Base-by-base conservation (phyloP, 768 basidiomycete genomes). In the Suillus placidus region DNA sequence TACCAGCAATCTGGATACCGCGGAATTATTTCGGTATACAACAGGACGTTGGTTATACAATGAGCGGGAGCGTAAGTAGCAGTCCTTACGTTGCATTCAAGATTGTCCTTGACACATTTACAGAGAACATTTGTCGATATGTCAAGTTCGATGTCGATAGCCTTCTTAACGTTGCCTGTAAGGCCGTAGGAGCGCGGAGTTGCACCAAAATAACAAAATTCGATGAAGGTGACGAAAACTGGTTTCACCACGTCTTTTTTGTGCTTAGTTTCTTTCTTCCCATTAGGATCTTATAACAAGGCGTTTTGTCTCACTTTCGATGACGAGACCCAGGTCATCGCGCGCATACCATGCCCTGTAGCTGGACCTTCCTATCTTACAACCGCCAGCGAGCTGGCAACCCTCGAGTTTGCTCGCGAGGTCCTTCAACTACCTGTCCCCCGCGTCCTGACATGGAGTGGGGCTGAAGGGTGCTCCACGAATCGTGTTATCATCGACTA, bases 381-480 rank as follows among this genome's bases (percentile, higher is more conserved):
- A 54, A 70, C 80, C 20, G 82, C 83, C 7, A 83, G 82, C 67
- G 83, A 84, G 67, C 82, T 80, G 32, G 82, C 82, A 23, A 84
- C 83, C 6, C 77, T 84, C 76, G 71, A 51, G 43, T 82, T 79
- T 23, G 76, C 80, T 40, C 79, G 81, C 69, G 73, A 76, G 64
- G 70, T 60, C 64, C 66, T 73, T 16, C 78, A 76, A 63, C 68
- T 84, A 64, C 82, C 82, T 67, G 64, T 81, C 43, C 83, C 82
- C 13, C 47, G 78, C 67, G 76, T 83, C 13, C 81, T 81, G 63
- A 79, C 71, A 30, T 83, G 83, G 79, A 80, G 70, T 14, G 72
- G 80, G 69, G 82, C 80, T 64, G 77, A 70, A 0, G 10, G 37
- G 37, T 38, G 37, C 37, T 38, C 37, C 37, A 38, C 37, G 37